Conservation (phyloP, 768 basidiomycete genomes). For the Gymnopilus junonius region DNA sequence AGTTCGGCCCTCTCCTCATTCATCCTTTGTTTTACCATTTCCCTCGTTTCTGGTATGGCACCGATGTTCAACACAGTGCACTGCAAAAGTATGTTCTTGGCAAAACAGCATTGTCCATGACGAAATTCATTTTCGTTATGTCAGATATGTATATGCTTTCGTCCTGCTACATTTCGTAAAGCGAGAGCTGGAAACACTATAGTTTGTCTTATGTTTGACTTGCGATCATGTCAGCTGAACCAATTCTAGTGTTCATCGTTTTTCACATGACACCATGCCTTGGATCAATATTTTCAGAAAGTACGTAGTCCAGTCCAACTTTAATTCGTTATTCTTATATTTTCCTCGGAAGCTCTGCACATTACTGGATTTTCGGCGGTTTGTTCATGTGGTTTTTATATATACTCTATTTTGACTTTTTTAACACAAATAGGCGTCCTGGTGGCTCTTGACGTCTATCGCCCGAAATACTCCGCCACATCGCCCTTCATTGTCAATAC, state of each 20-base stretch:
- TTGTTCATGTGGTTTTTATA: neutral
- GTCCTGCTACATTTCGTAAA: constrained; percentile 90
- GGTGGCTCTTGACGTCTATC: constrained; percentile 81
- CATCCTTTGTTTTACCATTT: constrained; percentile 85
- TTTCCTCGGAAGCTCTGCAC: constrained; percentile 64
- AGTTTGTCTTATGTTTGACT: constrained; percentile 50
- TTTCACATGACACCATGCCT: constrained; percentile 96
- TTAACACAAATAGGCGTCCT: constrained; percentile 55
- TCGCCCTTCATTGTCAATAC: constrained; percentile 69
- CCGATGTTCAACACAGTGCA: constrained; percentile 69
- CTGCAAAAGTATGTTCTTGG: constrained; percentile 66
- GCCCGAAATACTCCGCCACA: constrained; percentile 72
- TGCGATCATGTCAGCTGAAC: neutral
- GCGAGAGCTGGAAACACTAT: constrained; percentile 90
- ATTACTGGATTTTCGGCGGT: constrained; percentile 87
- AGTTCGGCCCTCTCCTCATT: constrained; percentile 89
- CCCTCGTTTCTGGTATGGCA: constrained; percentile 71
- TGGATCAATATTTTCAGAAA: constrained; percentile 86
- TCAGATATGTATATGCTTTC: constrained; percentile 68
- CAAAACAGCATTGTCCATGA: neutral
- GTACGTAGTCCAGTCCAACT: constrained; percentile 45
- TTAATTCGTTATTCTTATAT: neutral
- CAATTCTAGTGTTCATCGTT: constrained; percentile 78
- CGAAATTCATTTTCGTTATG: constrained; percentile 5
- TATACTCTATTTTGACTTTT: neutral